These are phyloP conservation scores for Brasenia schreberi DNA, from an alignment of 164 flowering plant genomes.

Conservation along the genomic window DNA sequence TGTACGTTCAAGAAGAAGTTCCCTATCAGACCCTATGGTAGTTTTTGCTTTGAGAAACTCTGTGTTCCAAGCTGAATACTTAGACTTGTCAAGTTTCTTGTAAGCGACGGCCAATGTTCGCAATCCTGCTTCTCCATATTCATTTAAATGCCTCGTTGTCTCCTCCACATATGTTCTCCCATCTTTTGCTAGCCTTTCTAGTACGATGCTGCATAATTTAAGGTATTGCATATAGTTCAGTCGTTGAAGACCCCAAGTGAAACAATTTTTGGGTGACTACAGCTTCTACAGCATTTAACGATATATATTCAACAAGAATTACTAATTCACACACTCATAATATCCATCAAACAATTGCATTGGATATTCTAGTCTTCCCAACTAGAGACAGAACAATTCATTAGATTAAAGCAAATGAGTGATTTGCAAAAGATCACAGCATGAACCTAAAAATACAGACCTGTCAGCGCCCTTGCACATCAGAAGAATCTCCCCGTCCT, in stretches of 20 bases:
- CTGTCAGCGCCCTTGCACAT: conserved; percentile 97
- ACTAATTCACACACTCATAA: too few species aligned
- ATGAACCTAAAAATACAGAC: conserved; percentile 20
- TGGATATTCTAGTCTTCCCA: too few species aligned
- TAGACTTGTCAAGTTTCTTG: conserved; percentile 17
- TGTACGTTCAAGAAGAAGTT: conserved; percentile 31
- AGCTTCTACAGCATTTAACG: too few species aligned
- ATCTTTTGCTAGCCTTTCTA: conserved; percentile 31
- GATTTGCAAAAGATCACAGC: too few species aligned
- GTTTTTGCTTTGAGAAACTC: conserved; percentile 33
- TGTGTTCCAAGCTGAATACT: conserved; percentile 33
- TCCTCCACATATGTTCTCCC: conserved; percentile 26
- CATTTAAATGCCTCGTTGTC: conserved; percentile 27
- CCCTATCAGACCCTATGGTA: conserved; percentile 37
- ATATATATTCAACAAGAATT: too few species aligned
- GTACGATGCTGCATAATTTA: conserved; percentile 31
- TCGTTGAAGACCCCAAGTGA: too few species aligned
- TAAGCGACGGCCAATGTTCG: conserved; percentile 47
- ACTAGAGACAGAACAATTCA: too few species aligned
- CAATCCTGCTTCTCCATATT: conserved; percentile 52
- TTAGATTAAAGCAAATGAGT: too few species aligned
- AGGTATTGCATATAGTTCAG: too few species aligned
- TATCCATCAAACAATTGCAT: too few species aligned
- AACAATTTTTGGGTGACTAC: too few species aligned
- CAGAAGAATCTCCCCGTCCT: conserved; percentile 62